phyloP scores from a whole-genome alignment of 495 filamentous ascomycete genomes.

The Tuber borchii region DNA sequence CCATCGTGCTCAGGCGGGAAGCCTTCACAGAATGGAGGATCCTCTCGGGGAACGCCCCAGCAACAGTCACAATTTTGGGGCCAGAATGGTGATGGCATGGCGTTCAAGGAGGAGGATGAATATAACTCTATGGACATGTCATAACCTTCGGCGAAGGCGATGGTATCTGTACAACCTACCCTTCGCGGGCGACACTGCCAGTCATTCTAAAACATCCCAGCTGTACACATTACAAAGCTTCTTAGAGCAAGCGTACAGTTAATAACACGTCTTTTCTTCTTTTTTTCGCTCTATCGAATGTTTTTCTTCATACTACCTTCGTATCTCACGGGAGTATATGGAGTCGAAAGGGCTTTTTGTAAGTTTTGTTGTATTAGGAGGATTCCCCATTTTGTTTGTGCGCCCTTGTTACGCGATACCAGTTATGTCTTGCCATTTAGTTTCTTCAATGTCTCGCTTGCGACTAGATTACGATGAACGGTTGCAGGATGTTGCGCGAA shows the following conservation, averaged over 20 bases:
- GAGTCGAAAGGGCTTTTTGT: not conserved
- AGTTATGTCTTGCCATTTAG: not conserved
- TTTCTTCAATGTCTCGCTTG: not conserved
- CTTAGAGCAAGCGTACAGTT: conserved; percentile 17
- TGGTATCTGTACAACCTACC: conserved; percentile 10
- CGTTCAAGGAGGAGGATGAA: conserved; percentile 90
- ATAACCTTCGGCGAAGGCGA: conserved; percentile 33
- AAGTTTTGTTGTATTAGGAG: not conserved
- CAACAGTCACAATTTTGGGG: conserved; percentile 65
- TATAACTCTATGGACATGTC: conserved; percentile 78
- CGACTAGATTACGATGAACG: not conserved
- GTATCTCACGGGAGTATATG: not conserved
- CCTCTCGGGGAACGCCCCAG: conserved; percentile 38
- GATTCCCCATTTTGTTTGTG: not conserved
- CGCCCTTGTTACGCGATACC: not conserved
- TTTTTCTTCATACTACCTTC: conserved; percentile 3
- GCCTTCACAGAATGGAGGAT: conserved; percentile 36
- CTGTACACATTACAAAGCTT: conserved; percentile 34
- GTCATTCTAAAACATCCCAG: conserved; percentile 18
- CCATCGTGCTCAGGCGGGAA: conserved; percentile 32
- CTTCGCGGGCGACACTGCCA: conserved; percentile 13
- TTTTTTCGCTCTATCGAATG: conserved; percentile 23
- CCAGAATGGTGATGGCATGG: conserved; percentile 61
- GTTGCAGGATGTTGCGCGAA: not conserved
- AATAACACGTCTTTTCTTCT: conserved; percentile 25